Conservation (phyloP, 495 filamentous ascomycete species). For the Trichoderma virens region DNA sequence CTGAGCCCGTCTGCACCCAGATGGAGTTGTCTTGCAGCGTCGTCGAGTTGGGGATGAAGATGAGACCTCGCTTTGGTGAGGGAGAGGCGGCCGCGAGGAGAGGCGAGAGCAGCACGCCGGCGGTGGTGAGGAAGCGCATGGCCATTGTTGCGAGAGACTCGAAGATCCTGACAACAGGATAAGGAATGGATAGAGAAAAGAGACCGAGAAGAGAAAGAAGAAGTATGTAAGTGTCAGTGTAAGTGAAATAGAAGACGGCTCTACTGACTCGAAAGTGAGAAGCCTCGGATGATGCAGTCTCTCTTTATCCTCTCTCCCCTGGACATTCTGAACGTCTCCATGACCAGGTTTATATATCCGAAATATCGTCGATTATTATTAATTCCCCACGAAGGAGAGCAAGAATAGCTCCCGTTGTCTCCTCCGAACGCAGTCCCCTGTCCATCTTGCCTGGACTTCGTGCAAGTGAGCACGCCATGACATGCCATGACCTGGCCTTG, state of each 20-base stretch:
- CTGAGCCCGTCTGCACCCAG: constrained; percentile 45
- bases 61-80: constrained; percentile 57
- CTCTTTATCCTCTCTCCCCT: no score
- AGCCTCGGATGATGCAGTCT: no score
- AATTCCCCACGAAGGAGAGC: no score
- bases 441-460: no score
- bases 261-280: no score
- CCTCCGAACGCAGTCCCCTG: no score
- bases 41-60: constrained; percentile 47
- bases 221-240: neutral
- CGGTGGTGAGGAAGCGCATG: neutral
- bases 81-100: neutral
- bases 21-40: constrained; percentile 50
- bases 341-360: no score
- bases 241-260: neutral
- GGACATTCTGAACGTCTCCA: no score
- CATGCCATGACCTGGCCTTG: no score
- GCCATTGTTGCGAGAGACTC: neutral
- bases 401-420: no score
- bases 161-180: neutral
- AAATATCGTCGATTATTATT: no score
- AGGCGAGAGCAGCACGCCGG: neutral
- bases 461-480: no score
- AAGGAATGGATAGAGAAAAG: neutral
- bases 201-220: neutral